Conservation (phyloP, 2,329 filamentous ascomycete species). For the Botryotinia narcissicola region DNA sequence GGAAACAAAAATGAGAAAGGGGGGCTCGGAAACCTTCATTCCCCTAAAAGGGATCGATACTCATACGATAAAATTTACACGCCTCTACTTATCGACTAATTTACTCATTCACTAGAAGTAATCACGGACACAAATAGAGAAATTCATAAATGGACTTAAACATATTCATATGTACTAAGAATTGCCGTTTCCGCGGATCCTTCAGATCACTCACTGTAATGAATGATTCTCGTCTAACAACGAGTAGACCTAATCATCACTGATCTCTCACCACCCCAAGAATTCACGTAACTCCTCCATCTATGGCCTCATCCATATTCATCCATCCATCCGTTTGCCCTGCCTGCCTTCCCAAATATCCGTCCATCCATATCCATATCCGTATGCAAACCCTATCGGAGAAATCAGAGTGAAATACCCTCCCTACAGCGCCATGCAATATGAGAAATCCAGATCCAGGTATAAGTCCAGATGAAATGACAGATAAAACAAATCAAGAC, state of each 20-base stretch:
- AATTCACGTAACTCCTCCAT: neutral
- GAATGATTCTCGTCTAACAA: neutral
- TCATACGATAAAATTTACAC: neutral
- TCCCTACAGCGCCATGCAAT: constrained; percentile 11
- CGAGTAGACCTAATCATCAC: neutral
- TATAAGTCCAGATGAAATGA: constrained; percentile 6
- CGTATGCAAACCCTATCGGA: constrained; percentile 4
- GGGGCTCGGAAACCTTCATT: neutral
- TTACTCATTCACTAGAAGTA: neutral
- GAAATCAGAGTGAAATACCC: neutral
- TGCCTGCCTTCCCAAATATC: neutral
- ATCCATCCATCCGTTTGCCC: neutral
- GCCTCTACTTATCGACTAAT: neutral
- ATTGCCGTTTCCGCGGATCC: neutral
- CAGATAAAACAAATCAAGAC: neutral
- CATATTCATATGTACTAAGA: constrained; percentile 6
- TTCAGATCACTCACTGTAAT: neutral
- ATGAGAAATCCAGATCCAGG: constrained; percentile 2
- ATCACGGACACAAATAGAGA: neutral
- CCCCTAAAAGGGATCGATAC: neutral
- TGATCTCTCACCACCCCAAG: neutral
- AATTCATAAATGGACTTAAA: neutral
- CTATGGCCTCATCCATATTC: neutral
- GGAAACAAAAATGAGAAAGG: neutral
- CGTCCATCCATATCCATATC: neutral